Evolutionary conservation across 495 filamentous ascomycete species (phyloP), one percentile per base, ranked within the genome.

Genomic region (Neurospora cerealis): DNA sequence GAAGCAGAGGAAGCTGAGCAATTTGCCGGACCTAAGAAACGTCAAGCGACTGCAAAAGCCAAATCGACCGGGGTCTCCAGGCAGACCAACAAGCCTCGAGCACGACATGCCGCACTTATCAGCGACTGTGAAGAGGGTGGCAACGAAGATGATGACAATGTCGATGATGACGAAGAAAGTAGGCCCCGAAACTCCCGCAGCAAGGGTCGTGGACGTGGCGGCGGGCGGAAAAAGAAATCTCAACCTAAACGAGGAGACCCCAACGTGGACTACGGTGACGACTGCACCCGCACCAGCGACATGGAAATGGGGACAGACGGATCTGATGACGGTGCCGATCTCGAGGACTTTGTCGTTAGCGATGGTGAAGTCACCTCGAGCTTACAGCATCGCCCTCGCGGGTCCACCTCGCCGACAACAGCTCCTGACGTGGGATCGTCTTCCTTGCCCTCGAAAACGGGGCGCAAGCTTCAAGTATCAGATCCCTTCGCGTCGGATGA

Each of bases 221-320:
- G 28, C 42, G 38, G 74, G 40, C 70, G 76, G 28, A 72, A 73
- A 21, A 76, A 75, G 71, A 36, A 38, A 54, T n/a, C 70, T 36
- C 75, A 73, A 36, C 40, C 74, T 37, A 77, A 75, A 60, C 77
- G 73, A 40, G 77, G 81, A 71, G 81, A 83, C 70, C 76, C 81
- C 41, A 78, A 82, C 40, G 82, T 84, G 19, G 85, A 87, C 42
- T 66, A 82, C 66, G 85, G 85, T 10, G 85, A 87, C 72, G 83
- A 85, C 73, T 87, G 85, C 75, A 81, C 75, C 9, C 80, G 84
- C n/a, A 85, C 85, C 0, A 85, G 83, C 74, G 85, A 87, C 73
- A 73, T 86, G 37, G 81, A 83, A 11, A 76, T 82, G 13, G 54
- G 54, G 13, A 80, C 81, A 7, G 82, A 86, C 41, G 85, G 83